Conservation (phyloP, 2,329 filamentous ascomycete genomes). For the Rutstroemia sp. region DNA sequence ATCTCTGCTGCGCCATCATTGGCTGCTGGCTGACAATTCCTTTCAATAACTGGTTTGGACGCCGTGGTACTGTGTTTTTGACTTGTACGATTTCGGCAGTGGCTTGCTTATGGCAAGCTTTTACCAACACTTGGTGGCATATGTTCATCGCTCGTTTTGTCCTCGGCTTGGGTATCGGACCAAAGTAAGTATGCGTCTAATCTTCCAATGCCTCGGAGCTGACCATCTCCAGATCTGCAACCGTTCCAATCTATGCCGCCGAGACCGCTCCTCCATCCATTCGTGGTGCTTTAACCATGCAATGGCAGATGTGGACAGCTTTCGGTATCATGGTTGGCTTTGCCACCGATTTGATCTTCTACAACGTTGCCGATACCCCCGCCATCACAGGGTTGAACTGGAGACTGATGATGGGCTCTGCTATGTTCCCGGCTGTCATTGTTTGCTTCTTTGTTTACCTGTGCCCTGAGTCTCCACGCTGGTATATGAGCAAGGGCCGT, state of each 20-base stretch:
- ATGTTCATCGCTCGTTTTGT: conserved; percentile 49
- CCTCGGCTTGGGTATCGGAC: conserved; percentile 54
- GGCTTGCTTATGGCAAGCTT: conserved; percentile 52
- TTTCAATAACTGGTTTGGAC: conserved; percentile 49
- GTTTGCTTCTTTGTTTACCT: conserved; percentile 49
- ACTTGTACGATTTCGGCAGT: conserved; percentile 56
- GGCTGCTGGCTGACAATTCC: conserved; percentile 52
- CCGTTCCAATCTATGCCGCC: conserved; percentile 44
- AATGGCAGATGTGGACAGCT: conserved; percentile 43
- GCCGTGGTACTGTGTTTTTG: conserved; percentile 59
- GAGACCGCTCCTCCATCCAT: conserved; percentile 42
- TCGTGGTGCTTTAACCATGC: conserved; percentile 49
- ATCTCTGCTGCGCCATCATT: conserved; percentile 33
- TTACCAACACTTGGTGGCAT: conserved; percentile 51
- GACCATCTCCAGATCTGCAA: conserved; percentile 30
- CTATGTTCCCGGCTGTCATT: conserved; percentile 57
- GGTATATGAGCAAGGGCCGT: conserved; percentile 55
- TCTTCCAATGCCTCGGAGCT: background rate
- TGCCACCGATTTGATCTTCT: conserved; percentile 34
- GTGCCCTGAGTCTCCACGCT: conserved; percentile 58
- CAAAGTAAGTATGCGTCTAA: conserved; percentile 35
- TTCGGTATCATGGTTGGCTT: conserved; percentile 38
- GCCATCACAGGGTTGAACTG: conserved; percentile 53
- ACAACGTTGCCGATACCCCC: conserved; percentile 50
- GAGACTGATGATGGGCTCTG: conserved; percentile 58